A percentile compares a stretch with the other conserved stretches of the same genome.
These are phyloP conservation scores for Neurospora sp. DNA, from an alignment of 495 filamentous ascomycete genomes.

Conservation along the genomic window DNA sequence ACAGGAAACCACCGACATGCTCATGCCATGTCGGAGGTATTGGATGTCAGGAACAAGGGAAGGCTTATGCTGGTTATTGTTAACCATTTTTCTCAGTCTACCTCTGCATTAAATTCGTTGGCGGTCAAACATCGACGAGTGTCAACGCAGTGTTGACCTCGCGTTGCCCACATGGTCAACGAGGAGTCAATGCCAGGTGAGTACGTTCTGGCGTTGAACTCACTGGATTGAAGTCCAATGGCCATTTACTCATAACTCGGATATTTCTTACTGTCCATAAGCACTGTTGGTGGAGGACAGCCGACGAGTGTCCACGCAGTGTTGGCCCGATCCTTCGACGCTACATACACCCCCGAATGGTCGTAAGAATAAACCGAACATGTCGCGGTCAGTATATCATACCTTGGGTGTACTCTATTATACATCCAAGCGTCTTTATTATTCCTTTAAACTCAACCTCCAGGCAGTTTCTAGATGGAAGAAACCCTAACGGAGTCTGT, in stretches of 20 bases:
- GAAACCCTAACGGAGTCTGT: neutral
- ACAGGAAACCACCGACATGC: neutral
- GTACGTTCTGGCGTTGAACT: neutral
- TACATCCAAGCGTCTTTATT: neutral
- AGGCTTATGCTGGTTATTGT: neutral
- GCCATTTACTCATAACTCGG: neutral
- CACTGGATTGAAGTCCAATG: neutral
- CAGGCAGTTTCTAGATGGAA: neutral
- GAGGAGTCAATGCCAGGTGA: neutral
- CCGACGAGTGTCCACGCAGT: neutral
- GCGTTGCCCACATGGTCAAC: neutral
- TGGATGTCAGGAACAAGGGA: neutral
- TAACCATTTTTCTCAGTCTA: no score
- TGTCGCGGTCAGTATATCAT: no score
- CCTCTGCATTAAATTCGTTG: neutral
- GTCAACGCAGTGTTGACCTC: neutral
- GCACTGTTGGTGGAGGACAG: neutral
- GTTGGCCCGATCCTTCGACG: neutral
- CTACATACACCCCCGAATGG: no score
- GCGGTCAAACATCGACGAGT: neutral
- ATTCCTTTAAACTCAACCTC: neutral
- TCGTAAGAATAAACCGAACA: no score
- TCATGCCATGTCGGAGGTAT: neutral
- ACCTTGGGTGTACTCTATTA: no score
- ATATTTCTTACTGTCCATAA: neutral